These are phyloP conservation scores for Fusarium haematococcum DNA, from an alignment of 2,329 filamentous ascomycete genomes.

Conservation along the genomic window DNA sequence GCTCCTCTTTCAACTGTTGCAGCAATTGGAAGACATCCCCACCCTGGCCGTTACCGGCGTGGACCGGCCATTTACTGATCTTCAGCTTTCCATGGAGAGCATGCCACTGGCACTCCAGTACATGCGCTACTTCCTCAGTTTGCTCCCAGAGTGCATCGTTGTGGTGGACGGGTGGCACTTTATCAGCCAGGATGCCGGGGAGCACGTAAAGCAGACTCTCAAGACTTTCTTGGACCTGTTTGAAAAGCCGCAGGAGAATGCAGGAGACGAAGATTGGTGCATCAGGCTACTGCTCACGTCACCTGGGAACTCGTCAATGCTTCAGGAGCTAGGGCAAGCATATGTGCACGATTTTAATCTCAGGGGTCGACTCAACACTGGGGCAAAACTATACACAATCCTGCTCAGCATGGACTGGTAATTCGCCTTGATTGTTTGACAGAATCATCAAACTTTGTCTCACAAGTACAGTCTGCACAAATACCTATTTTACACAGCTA, in stretches of 20 bases:
- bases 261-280: neutral
- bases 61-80: neutral
- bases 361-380: neutral
- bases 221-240: neutral
- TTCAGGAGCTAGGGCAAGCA: neutral
- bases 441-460: neutral
- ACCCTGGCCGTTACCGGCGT: neutral
- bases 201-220: neutral
- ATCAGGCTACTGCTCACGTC: neutral
- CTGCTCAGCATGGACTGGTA: neutral
- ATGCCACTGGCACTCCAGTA: neutral
- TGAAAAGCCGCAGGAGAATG: neutral
- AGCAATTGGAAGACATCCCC: neutral
- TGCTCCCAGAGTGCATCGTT: neutral
- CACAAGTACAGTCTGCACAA: neutral
- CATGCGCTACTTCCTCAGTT: neutral
- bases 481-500: neutral
- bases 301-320: neutral
- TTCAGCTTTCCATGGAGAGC: neutral
- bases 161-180: neutral
- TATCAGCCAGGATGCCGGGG: neutral
- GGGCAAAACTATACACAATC: neutral
- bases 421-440: neutral
- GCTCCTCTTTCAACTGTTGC: neutral
- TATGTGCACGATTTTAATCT: neutral